Conservation (phyloP, 768 basidiomycete species). For the Auriscalpium orientale region DNA sequence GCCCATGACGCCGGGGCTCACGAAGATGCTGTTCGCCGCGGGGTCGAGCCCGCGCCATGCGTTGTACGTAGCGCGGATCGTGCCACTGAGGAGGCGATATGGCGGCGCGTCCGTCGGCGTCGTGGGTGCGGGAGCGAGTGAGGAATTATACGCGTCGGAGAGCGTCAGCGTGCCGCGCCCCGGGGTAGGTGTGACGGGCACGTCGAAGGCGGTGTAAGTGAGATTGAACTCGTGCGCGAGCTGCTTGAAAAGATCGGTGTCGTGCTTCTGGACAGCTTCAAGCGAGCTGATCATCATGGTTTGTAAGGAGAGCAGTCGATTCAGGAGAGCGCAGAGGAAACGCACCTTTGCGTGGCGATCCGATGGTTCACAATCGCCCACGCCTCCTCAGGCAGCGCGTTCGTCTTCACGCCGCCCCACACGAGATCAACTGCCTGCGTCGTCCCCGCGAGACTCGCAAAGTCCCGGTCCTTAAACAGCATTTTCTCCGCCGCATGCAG, state of each 20-base stretch:
- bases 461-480: constrained; percentile 19
- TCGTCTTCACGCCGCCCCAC: constrained; percentile 35
- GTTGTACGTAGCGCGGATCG: constrained; percentile 32
- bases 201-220: constrained; percentile 34
- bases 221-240: constrained; percentile 32
- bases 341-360: constrained; percentile 26
- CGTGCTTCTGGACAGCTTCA: constrained; percentile 25
- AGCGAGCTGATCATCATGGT: background rate
- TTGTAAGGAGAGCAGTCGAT: background rate
- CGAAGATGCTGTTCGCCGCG: constrained; percentile 19
- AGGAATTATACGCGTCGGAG: constrained; percentile 27
- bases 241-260: constrained; percentile 20
- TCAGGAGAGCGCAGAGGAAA: background rate
- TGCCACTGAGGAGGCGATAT: constrained; percentile 35
- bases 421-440: constrained; percentile 32
- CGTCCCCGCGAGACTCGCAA: constrained; percentile 25
- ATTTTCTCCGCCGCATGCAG: constrained; percentile 28
- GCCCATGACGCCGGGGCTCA: constrained; percentile 32
- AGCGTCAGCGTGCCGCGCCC: constrained; percentile 31
- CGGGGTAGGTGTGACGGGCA: constrained; percentile 18
- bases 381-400: constrained; percentile 38
- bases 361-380: constrained; percentile 29
- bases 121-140: constrained; percentile 34
- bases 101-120: constrained; percentile 32
- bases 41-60: constrained; percentile 20